Percentiles rank a stretch among this genome's conserved stretches.
phyloP scores from a whole-genome alignment of 2,329 filamentous ascomycete species.

The Talaromyces sp. region DNA sequence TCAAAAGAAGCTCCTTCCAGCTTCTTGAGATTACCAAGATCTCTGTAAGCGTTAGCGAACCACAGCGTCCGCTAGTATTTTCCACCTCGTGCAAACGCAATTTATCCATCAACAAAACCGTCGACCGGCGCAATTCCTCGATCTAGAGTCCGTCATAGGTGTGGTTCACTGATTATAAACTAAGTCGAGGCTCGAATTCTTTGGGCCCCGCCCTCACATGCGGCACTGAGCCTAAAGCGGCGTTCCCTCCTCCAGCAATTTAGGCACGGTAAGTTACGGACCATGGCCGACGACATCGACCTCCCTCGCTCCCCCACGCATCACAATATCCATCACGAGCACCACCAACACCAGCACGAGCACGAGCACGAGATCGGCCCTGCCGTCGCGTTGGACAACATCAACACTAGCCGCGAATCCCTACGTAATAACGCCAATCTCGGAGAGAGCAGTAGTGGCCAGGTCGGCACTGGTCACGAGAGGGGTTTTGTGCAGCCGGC shows the following conservation, averaged over 20 bases:
- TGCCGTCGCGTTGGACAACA: constrained; percentile 15
- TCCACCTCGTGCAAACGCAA: background rate
- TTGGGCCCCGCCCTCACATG: constrained; percentile 10
- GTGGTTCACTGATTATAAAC: background rate
- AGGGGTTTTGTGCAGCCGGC: constrained; percentile 48
- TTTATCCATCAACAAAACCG: background rate
- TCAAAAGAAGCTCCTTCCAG: background rate
- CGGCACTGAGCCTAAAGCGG: constrained; percentile 17
- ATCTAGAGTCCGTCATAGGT: background rate
- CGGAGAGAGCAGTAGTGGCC: constrained; percentile 15
- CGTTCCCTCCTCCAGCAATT: constrained; percentile 9
- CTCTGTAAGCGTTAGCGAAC: constrained; percentile 5
- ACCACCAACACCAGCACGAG: background rate
- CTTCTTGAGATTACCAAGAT: background rate
- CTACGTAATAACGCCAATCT: background rate
- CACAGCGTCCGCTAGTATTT: constrained; percentile 6
- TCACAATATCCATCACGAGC: constrained; percentile 4
- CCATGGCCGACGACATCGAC: constrained; percentile 29
- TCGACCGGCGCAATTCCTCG: background rate
- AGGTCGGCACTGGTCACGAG: constrained; percentile 39
- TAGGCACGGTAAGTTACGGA: constrained; percentile 3
- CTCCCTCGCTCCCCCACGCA: constrained; percentile 24
- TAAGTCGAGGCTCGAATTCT: background rate
- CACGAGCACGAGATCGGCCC: constrained; percentile 18
- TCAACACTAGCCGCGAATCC: background rate